phyloP scores from a whole-genome alignment of 202 grass and related monocot species.

The Hordeum pubiflorum region DNA sequence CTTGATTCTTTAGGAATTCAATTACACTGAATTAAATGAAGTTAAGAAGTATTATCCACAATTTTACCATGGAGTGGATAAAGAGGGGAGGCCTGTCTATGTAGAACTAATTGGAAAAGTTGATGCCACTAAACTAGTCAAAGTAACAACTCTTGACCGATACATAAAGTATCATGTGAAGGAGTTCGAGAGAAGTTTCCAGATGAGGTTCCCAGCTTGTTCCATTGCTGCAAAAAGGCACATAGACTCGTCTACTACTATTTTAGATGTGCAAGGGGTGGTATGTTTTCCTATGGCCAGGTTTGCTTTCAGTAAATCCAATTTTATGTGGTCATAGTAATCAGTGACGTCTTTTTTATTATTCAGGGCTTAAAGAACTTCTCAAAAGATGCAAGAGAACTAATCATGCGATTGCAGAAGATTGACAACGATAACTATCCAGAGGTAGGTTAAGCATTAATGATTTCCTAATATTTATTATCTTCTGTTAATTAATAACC shows the following conservation, averaged over 20 bases:
- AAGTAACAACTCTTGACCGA: conserved; percentile 86
- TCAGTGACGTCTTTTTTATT: conserved; percentile 29
- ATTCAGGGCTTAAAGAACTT: conserved; percentile 93
- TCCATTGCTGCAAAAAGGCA: conserved; percentile 91
- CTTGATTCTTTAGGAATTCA: conserved; percentile 63
- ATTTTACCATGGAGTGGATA: conserved; percentile 96
- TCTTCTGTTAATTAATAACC: background rate
- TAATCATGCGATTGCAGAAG: conserved; percentile 81
- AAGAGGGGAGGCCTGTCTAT: conserved; percentile 88
- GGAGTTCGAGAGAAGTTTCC: conserved; percentile 85
- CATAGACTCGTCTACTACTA: conserved; percentile 84
- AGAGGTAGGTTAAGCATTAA: conserved; percentile 44
- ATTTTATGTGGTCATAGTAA: conserved; percentile 6
- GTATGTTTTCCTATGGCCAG: conserved; percentile 42
- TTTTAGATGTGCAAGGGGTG: conserved; percentile 97
- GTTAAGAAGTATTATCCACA: conserved; percentile 91
- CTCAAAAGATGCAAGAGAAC: conserved; percentile 82
- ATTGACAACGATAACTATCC: conserved; percentile 97
- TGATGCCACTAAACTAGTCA: conserved; percentile 71
- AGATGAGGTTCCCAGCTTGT: conserved; percentile 77
- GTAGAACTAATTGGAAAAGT: conserved; percentile 86
- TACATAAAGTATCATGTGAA: conserved; percentile 95
- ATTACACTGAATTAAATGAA: conserved; percentile 61
- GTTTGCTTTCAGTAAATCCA: background rate
- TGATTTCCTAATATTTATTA: background rate